Evolutionary conservation across 805 yeast genomes (phyloP), one percentile per base, ranked within the genome.

Genomic region (Kregervanrija delftensis): DNA sequence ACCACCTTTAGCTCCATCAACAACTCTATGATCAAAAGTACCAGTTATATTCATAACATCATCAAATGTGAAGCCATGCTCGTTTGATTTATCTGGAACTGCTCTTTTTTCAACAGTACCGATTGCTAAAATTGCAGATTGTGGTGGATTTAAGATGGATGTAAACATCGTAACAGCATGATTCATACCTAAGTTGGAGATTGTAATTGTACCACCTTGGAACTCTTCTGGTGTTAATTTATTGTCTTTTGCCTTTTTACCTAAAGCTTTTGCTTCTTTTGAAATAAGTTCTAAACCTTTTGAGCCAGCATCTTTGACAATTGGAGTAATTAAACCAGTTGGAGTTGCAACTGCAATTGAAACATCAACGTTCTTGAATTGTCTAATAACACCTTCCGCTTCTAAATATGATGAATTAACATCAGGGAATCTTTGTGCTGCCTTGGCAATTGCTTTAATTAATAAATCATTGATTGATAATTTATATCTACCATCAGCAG

Each of bases 321-420:
- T 91, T 55, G 99, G 99, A 42, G 99, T 93, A 66, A 93, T 83
- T 56, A 93, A 77, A 42, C 99, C 99, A 42, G 95, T 79, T 65
- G 98, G 97, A 14, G 99, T 93, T 49, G 99, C 93, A 52, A 93
- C 99, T 35, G 99, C 99, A 49, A 91, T 97, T 17, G 98, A 89
- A 46, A 93, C 95, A 62, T 93, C 99, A 45, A 91, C 98, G 59
- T 79, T 83, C 60, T 75, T 73, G 78, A 80, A 93, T 71, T 86
- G 90, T 74, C 99, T 86, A 56, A 93, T 87, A 59, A 91, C 83
- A 54, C 89, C 88, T 71, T 93, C 84, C 35, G 76, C 69, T 64
- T 83, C 95, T 59, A 93, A 76, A 93, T 96, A 93, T 65, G 90
- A 86, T 17, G 96, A 79, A 75, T 93, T 93, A 54, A 82, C 96